These are phyloP conservation scores for Lactarius hatsudake DNA, from an alignment of 768 basidiomycete species.

Conservation along the genomic window DNA sequence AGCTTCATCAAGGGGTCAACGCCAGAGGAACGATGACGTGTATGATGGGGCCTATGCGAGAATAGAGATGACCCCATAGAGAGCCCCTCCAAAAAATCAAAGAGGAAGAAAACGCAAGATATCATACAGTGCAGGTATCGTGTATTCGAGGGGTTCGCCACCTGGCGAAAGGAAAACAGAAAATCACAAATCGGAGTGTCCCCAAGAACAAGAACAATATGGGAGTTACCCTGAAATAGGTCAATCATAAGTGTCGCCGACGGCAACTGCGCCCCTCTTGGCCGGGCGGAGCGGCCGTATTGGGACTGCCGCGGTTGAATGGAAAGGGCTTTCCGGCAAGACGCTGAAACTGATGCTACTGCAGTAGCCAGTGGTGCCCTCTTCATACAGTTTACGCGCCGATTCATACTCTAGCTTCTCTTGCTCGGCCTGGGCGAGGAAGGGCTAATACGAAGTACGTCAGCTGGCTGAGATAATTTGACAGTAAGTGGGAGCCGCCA, in stretches of 20 bases:
- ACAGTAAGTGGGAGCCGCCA: constrained; percentile 28
- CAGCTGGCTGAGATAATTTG: constrained; percentile 21
- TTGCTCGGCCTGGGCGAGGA: constrained; percentile 88
- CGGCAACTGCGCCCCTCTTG: constrained; percentile 48
- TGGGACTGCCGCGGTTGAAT: constrained; percentile 40
- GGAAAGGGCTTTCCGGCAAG: constrained; percentile 61
- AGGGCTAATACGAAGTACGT: constrained; percentile 55
- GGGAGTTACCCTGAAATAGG: constrained; percentile 2
- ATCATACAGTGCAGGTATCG: constrained; percentile 22
- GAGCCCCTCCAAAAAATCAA: not conserved
- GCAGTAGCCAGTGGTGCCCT: constrained; percentile 64
- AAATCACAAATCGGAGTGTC: constrained; percentile 4
- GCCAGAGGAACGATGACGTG: constrained; percentile 1
- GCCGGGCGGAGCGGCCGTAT: constrained; percentile 42
- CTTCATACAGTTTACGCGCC: constrained; percentile 83
- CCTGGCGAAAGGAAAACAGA: constrained; percentile 16
- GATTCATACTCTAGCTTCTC: constrained; percentile 94
- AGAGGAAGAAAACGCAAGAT: constrained; percentile 6
- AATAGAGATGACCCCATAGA: not conserved
- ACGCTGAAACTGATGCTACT: constrained; percentile 83
- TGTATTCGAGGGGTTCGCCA: constrained; percentile 19
- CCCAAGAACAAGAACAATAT: constrained; percentile 5
- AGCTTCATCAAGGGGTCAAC: constrained; percentile 8
- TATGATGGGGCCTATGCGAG: not conserved
- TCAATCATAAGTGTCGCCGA: constrained; percentile 51